Base-by-base conservation (phyloP, 345 rosid species). In the Turnera subulata region DNA sequence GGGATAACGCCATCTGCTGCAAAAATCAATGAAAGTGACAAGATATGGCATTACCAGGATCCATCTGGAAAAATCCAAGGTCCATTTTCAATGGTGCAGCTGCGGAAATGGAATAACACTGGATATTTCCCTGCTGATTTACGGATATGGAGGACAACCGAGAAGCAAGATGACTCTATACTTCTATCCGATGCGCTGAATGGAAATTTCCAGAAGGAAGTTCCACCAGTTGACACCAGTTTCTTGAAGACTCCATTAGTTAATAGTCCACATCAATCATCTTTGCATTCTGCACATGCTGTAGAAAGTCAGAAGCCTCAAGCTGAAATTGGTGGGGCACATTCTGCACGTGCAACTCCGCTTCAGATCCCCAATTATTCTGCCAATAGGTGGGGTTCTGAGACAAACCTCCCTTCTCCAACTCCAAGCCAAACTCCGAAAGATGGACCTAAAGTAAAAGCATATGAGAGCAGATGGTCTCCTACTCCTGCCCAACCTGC, bases 1-100 rank as follows among this genome's bases (percentile, higher is more conserved):
- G 73, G 50, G 55, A 72, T 53, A 37, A 42, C 70, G 21, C 84
- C 78, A 48, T 40, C 82, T 55, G 66, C 62, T 70, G 72, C 74
- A 55, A 76, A 78, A 71, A 29, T 79, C 45, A 81, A 76, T 68
- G 99, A 94, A 56, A 61, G 95, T 6, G 96, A 94, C 69, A 94
- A 94, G 73, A 78, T 79, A 10, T 94, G 99, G 99, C 82, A 84
- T 74, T 94, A 94, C 72, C 58, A 73, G 68, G 99, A 94, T 80
- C 99, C 99, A 47, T 76, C 97, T 62, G 96, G 95, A 58, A 94
- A 94, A 72, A 71, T 79, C 35, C 99, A 94, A 70, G 99, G 99
- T 25, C 95, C 99, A 47, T 94, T 94, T 73, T 90, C 99, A 5
- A 79, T 90, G 61, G 86, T 82, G 55, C 97, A 90, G 78, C 85